These are phyloP conservation scores for Penicillium nordicum DNA, from an alignment of 2,329 filamentous ascomycete genomes.

Conservation along the genomic window DNA sequence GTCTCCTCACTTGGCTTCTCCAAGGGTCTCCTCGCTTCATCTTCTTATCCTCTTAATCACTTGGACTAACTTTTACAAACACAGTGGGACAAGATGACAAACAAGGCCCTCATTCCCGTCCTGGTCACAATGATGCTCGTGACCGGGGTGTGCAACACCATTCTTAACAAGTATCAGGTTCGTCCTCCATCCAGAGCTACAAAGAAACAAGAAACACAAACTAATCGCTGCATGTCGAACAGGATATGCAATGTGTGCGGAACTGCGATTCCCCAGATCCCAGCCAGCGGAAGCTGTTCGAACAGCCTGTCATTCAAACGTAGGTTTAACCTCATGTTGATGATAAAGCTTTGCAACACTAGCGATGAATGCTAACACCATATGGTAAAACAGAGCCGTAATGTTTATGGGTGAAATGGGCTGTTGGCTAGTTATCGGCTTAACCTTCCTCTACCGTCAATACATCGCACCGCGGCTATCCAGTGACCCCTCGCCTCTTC, in stretches of 20 bases:
- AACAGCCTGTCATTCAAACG: conserved; percentile 94
- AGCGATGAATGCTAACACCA: not conserved
- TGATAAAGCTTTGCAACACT: not conserved
- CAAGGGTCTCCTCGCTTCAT: not conserved
- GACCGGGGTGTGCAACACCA: conserved; percentile 93
- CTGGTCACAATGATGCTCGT: conserved; percentile 94
- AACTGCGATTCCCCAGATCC: conserved; percentile 73
- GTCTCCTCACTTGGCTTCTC: conserved; percentile 5
- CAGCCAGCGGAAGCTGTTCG: conserved; percentile 68
- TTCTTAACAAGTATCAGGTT: conserved; percentile 95
- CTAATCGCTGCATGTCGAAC: conserved; percentile 7
- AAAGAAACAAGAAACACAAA: not conserved
- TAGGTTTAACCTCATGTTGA: conserved; percentile 30
- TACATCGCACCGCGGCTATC: conserved; percentile 44
- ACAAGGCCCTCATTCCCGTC: conserved; percentile 70
- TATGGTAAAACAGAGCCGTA: conserved; percentile 56
- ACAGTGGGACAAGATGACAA: conserved; percentile 57
- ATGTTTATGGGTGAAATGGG: conserved; percentile 98
- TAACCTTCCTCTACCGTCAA: conserved; percentile 63
- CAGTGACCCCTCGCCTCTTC: conserved; percentile 40
- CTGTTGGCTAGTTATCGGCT: conserved; percentile 85
- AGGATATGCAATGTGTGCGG: conserved; percentile 94
- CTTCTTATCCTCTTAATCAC: not conserved
- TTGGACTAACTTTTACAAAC: not conserved
- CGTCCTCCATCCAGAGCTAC: conserved; percentile 13